Evolutionary conservation across 176 grass and related monocot species (phyloP).

Genomic region (Alloteropsis semialata): DNA sequence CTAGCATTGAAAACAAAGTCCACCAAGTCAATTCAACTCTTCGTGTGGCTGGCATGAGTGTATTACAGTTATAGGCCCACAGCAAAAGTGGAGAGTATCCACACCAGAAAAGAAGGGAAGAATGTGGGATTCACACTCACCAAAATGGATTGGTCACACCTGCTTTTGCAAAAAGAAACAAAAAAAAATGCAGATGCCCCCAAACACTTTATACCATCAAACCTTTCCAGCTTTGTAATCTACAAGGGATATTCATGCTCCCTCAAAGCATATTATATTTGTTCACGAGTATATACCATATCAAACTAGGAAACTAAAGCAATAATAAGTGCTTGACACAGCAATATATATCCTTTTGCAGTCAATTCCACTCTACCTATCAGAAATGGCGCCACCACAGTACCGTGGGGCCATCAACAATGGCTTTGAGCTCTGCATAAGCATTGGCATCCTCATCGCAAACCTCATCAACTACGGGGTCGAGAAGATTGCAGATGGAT

Average conservation of each 20-base stretch:
- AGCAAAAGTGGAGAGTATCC: background rate
- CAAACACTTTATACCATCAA: background rate
- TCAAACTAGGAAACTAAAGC: background rate
- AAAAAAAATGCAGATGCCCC: background rate
- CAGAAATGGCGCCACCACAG: constrained; percentile 78
- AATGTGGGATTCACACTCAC: background rate
- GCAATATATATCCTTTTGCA: constrained; percentile 20
- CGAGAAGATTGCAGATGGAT: constrained; percentile 35
- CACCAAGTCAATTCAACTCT: background rate
- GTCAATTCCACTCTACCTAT: constrained; percentile 87
- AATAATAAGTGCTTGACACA: background rate
- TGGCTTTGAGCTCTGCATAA: constrained; percentile 84
- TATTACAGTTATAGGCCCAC: background rate
- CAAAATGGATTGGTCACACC: background rate
- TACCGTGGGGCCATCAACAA: constrained; percentile 86
- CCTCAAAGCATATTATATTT: background rate
- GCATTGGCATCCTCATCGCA: constrained; percentile 67
- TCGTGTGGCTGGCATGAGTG: background rate
- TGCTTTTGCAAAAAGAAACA: constrained; percentile 1
- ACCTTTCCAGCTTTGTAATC: background rate
- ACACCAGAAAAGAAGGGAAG: background rate
- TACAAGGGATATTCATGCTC: background rate
- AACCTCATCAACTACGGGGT: constrained; percentile 89
- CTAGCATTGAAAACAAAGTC: background rate
- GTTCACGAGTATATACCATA: background rate